Evolutionary conservation across 2,329 filamentous ascomycete species (phyloP).

Genomic region (Grosmannia huntii): DNA sequence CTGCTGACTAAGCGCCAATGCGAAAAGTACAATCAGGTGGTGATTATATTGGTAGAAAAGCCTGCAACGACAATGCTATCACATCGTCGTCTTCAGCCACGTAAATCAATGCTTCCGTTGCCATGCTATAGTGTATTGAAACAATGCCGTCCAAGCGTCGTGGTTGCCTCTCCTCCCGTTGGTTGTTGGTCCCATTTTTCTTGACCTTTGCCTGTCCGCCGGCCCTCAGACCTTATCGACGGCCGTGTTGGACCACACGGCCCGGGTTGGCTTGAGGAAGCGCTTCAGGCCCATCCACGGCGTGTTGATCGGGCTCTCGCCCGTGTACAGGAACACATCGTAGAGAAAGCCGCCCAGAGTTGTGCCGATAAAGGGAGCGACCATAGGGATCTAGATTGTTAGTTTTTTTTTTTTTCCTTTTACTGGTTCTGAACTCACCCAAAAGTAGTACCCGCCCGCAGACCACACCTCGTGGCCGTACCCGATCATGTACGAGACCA

Average conservation of each 20-base stretch:
- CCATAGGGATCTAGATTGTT: conserved; percentile 49
- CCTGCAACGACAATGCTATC: no score
- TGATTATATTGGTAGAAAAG: no score
- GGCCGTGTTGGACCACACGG: not conserved
- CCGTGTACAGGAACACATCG: conserved; percentile 56
- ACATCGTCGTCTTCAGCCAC: no score
- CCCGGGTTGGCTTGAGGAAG: not conserved
- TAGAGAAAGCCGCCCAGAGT: conserved; percentile 54
- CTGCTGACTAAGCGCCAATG: no score
- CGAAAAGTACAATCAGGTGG: no score
- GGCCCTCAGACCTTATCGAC: not conserved
- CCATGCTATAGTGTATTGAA: not conserved
- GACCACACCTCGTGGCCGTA: conserved; percentile 14
- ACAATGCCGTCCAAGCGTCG: not conserved
- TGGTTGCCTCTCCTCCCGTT: not conserved
- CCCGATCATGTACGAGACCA: conserved; percentile 43
- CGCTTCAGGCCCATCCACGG: not conserved
- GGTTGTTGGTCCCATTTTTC: not conserved
- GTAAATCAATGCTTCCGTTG: not conserved
- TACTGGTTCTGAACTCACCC: not conserved
- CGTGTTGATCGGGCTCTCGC: conserved; percentile 57
- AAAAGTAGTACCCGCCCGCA: conserved; percentile 11
- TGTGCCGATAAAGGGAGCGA: conserved; percentile 54
- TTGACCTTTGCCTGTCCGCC: not conserved
- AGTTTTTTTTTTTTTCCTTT: not conserved